Evolutionary conservation across 1,284 basidiomycete genomes (phyloP).

Genomic region (Porodaedalea pini): DNA sequence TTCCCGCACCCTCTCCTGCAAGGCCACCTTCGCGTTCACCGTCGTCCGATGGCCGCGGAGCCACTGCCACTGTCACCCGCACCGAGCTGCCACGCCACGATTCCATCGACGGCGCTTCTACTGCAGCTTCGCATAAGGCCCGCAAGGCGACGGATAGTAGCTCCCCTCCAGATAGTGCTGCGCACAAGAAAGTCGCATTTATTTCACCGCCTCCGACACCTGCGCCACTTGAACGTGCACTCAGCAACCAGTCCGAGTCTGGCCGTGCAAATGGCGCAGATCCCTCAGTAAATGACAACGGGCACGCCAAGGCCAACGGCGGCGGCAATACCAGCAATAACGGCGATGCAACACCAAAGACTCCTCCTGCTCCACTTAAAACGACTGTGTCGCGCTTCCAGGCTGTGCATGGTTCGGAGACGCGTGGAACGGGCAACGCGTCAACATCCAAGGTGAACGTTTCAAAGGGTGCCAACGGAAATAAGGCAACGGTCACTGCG

Average conservation of each 20-base stretch:
- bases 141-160: constrained; percentile 48
- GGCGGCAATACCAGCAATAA: constrained; percentile 30
- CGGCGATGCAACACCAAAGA: constrained; percentile 66
- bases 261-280: constrained; percentile 14
- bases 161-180: constrained; percentile 33
- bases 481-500: constrained; percentile 47
- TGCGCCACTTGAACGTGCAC: constrained; percentile 28
- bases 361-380: constrained; percentile 39
- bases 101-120: constrained; percentile 10
- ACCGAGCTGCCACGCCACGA: constrained; percentile 14
- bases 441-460: constrained; percentile 41
- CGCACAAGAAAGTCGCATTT: constrained; percentile 81
- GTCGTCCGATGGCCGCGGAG: constrained; percentile 5
- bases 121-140: constrained; percentile 43
- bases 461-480: constrained; percentile 31
- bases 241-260: constrained; percentile 10
- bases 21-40: neutral
- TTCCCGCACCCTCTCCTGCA: neutral
- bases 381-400: constrained; percentile 72
- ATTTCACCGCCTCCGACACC: constrained; percentile 73
- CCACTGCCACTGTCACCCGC: constrained; percentile 2
- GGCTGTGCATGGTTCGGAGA: constrained; percentile 63
- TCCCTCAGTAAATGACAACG: neutral
- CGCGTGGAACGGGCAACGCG: constrained; percentile 58
- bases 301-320: neutral